A percentile compares a stretch with the other conserved stretches of the same genome.
These are phyloP conservation scores for Peterozyma toletana DNA, from an alignment of 805 yeast species.

Conservation along the genomic window DNA sequence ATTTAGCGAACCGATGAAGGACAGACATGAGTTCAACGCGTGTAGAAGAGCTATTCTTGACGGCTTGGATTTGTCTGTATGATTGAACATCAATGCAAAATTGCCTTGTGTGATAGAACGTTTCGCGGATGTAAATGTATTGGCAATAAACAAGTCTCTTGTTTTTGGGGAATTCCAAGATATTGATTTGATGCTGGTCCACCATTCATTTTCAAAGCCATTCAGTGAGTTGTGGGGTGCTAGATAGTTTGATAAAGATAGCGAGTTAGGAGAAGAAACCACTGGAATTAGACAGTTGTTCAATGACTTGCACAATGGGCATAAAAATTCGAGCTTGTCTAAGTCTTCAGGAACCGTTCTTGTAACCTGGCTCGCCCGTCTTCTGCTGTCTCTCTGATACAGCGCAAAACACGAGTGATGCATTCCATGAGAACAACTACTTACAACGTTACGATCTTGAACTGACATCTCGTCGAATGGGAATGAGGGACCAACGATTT, in stretches of 20 bases:
- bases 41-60: conserved; percentile 2
- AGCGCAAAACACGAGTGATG: conserved; percentile 72
- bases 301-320: conserved; percentile 87
- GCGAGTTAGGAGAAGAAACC: conserved; percentile 45
- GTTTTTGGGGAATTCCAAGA: not conserved
- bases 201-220: conserved; percentile 14
- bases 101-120: not conserved
- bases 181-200: no score
- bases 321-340: conserved; percentile 66
- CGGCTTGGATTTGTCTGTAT: not conserved
- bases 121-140: not conserved
- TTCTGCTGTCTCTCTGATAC: conserved; percentile 48
- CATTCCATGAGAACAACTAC: conserved; percentile 93
- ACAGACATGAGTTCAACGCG: conserved; percentile 5
- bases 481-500: conserved; percentile 69
- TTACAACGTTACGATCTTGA: conserved; percentile 41
- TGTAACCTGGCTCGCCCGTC: conserved; percentile 64
- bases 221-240: conserved; percentile 7
- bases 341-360: conserved; percentile 74
- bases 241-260: conserved; percentile 14
- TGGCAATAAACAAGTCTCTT: conserved; percentile 1
- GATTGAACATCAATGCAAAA: not conserved
- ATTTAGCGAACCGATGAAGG: conserved; percentile 2
- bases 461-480: conserved; percentile 29
- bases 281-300: conserved; percentile 81